Evolutionary conservation across 78 protist species (phyloP).

Genomic region (Protostelium mycophagum): DNA sequence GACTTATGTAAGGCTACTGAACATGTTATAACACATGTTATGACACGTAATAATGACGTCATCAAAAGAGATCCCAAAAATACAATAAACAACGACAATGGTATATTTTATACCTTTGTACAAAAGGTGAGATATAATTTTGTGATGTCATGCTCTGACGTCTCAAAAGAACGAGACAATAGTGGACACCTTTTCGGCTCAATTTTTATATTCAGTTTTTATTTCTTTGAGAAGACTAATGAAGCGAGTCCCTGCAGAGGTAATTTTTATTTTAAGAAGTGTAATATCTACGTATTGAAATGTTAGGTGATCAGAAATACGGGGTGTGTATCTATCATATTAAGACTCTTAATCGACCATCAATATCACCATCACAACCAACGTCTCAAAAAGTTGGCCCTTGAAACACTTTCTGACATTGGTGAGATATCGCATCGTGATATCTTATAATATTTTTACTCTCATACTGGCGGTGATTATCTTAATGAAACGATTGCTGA

Average conservation of each 20-base stretch:
- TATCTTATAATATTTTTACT: too few species aligned
- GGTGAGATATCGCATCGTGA: too few species aligned
- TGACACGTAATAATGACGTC: not conserved
- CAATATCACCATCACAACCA: not conserved
- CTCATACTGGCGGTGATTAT: too few species aligned
- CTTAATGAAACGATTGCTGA: not conserved
- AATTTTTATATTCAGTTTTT: too few species aligned
- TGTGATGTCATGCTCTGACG: not conserved
- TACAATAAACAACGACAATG: not conserved
- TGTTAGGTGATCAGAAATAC: not conserved
- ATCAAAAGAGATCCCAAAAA: not conserved
- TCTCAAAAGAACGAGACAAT: not conserved
- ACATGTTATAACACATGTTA: not conserved
- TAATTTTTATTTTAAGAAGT: not conserved
- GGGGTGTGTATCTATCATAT: not conserved
- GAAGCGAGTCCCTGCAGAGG: not conserved
- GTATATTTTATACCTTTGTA: not conserved
- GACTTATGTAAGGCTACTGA: not conserved
- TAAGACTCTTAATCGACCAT: not conserved
- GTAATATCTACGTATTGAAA: not conserved
- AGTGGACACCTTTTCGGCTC: not conserved
- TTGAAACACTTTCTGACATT: not conserved
- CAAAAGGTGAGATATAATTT: not conserved
- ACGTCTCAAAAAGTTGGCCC: not conserved
- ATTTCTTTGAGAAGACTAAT: not conserved